Evolutionary conservation across 148 eudicot genomes (phyloP).

Genomic region (Persicaria maculosa): DNA sequence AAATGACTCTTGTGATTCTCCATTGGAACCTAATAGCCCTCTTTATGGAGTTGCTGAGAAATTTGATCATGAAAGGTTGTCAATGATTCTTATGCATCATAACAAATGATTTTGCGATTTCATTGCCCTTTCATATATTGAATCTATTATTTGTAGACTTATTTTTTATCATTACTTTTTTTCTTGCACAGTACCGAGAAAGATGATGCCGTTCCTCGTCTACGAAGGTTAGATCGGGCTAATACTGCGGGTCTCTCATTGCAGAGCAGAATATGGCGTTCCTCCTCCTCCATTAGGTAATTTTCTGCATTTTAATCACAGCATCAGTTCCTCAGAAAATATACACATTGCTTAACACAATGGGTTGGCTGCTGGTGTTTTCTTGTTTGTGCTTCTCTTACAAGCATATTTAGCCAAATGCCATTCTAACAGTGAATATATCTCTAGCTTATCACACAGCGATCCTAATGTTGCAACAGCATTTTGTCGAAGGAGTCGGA

Average conservation of each 20-base stretch:
- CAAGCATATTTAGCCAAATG: slow-evolving; percentile 12
- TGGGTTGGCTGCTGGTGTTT: not conserved
- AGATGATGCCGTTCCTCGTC: slow-evolving; percentile 51
- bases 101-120: not conserved
- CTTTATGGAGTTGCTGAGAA: slow-evolving; percentile 65
- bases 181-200: slow-evolving; percentile 56
- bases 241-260: slow-evolving; percentile 60
- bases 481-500: slow-evolving; percentile 90
- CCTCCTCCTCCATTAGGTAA: slow-evolving; percentile 59
- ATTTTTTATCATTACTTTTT: not conserved
- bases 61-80: slow-evolving; percentile 73
- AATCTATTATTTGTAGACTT: not conserved
- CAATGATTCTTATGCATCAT: not conserved
- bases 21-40: slow-evolving; percentile 96
- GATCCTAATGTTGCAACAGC: slow-evolving; percentile 81
- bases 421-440: slow-evolving; percentile 21
- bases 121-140: not conserved
- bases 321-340: not conserved
- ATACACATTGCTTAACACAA: not conserved
- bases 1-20: slow-evolving; percentile 99
- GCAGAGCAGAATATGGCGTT: slow-evolving; percentile 64
- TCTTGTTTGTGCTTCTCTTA: slow-evolving; percentile 13
- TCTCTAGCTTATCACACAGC: slow-evolving; percentile 71
- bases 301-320: not conserved
- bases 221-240: slow-evolving; percentile 51